These are phyloP conservation scores for Termitomyces sp. DNA, from an alignment of 768 basidiomycete genomes.

Conservation along the genomic window DNA sequence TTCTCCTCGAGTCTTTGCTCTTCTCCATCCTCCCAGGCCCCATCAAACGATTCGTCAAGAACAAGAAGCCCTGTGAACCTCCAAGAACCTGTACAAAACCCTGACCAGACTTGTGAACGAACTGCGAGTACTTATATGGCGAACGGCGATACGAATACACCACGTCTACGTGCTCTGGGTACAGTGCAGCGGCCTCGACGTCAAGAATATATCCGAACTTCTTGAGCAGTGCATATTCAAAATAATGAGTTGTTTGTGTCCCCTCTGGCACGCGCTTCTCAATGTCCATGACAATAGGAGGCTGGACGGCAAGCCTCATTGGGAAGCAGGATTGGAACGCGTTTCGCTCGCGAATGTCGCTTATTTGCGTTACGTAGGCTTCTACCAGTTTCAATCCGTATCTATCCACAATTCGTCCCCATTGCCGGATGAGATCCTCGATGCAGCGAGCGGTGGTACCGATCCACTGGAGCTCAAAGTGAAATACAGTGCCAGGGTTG, in stretches of 20 bases:
- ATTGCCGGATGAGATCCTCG: constrained; percentile 79
- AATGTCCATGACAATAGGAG: constrained; percentile 65
- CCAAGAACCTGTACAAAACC: constrained; percentile 89
- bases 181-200: constrained; percentile 71
- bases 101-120: constrained; percentile 84
- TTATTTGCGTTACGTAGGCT: constrained; percentile 88
- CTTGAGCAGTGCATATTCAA: constrained; percentile 73
- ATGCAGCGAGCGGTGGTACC: constrained; percentile 89
- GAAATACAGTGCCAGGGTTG: constrained; percentile 91
- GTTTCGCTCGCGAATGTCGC: constrained; percentile 78
- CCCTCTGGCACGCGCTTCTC: constrained; percentile 65
- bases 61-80: constrained; percentile 74
- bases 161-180: constrained; percentile 78
- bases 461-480: constrained; percentile 97
- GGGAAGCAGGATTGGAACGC: constrained; percentile 91
- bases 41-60: constrained; percentile 85
- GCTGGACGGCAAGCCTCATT: constrained; percentile 68
- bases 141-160: constrained; percentile 85
- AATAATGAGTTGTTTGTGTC: constrained; percentile 62
- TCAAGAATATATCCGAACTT: constrained; percentile 81
- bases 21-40: constrained; percentile 62
- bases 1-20: constrained; percentile 49
- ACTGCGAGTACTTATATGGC: constrained; percentile 80
- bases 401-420: constrained; percentile 78
- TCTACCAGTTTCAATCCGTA: constrained; percentile 92